phyloP scores from a whole-genome alignment of 164 flowering plant species.

The Euptelea pleiosperma region DNA sequence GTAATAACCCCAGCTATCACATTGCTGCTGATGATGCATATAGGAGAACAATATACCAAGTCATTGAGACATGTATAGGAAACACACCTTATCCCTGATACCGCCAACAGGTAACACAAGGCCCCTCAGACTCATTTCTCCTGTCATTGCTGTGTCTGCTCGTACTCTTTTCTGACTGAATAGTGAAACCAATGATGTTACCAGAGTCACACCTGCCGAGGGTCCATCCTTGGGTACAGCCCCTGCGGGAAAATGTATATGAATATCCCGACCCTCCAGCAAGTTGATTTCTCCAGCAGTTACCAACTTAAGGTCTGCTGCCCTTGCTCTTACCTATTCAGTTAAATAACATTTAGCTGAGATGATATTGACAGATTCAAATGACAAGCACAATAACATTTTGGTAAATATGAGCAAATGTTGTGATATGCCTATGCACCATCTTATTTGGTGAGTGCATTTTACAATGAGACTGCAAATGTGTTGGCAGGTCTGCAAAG shows the following conservation, averaged over 20 bases:
- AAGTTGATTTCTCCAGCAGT: conserved; percentile 51
- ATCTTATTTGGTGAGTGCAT: no score
- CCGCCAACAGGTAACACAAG: conserved; percentile 98
- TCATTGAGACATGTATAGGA: neutral
- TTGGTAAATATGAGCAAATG: no score
- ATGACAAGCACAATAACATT: no score
- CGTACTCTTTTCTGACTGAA: conserved; percentile 72
- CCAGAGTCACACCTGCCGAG: conserved; percentile 97
- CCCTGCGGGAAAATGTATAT: conserved; percentile 99
- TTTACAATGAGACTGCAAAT: no score
- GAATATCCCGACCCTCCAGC: conserved; percentile 82
- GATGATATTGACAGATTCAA: neutral
- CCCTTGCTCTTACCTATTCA: conserved; percentile 79
- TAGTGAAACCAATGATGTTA: conserved; percentile 90
- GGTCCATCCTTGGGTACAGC: conserved; percentile 99
- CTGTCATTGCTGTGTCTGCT: conserved; percentile 99
- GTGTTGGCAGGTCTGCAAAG: no score
- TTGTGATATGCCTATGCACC: no score
- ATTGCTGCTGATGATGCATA: no score
- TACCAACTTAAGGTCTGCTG: conserved; percentile 67
- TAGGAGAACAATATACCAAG: neutral
- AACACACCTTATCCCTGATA: conserved; percentile 86
- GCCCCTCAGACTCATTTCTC: conserved; percentile 96
- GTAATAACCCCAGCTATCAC: no score
- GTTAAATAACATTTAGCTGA: neutral